Evolutionary conservation across 495 filamentous ascomycete genomes (phyloP).

Genomic region (Lepidopterella palustris): DNA sequence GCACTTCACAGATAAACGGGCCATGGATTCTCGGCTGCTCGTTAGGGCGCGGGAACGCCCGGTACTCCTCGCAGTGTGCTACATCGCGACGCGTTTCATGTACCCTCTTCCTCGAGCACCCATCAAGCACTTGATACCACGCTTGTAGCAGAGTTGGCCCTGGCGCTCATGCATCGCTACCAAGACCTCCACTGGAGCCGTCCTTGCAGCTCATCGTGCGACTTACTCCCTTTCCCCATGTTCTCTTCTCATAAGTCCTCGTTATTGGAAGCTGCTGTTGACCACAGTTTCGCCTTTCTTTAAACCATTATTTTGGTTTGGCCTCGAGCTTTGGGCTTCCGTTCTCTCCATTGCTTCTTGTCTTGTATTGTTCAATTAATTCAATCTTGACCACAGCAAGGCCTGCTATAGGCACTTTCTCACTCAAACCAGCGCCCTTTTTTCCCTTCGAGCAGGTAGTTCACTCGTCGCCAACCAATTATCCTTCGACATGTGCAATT

Average conservation of each 20-base stretch:
- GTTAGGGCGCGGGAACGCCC: constrained; percentile 6
- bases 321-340: constrained; percentile 14
- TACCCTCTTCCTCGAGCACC: too few relatives aligned
- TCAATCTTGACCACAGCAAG: neutral
- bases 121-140: constrained; percentile 18
- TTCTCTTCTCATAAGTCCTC: constrained; percentile 18
- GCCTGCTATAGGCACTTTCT: neutral
- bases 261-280: constrained; percentile 29
- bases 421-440: neutral
- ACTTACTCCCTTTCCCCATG: constrained; percentile 18
- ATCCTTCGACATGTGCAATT: constrained; percentile 17
- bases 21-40: neutral
- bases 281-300: constrained; percentile 28
- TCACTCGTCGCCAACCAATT: constrained; percentile 10
- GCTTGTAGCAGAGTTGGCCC: constrained; percentile 21
- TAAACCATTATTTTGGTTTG: constrained; percentile 24
- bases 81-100: constrained; percentile 8
- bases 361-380: neutral
- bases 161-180: constrained; percentile 22
- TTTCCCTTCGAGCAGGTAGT: neutral
- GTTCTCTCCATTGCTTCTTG: neutral
- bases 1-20: too few relatives aligned
- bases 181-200: constrained; percentile 15
- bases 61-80: too few relatives aligned
- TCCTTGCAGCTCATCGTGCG: constrained; percentile 27